These are phyloP conservation scores for Clarkia xantiana DNA, from an alignment of 345 rosid genomes.

Conservation along the genomic window DNA sequence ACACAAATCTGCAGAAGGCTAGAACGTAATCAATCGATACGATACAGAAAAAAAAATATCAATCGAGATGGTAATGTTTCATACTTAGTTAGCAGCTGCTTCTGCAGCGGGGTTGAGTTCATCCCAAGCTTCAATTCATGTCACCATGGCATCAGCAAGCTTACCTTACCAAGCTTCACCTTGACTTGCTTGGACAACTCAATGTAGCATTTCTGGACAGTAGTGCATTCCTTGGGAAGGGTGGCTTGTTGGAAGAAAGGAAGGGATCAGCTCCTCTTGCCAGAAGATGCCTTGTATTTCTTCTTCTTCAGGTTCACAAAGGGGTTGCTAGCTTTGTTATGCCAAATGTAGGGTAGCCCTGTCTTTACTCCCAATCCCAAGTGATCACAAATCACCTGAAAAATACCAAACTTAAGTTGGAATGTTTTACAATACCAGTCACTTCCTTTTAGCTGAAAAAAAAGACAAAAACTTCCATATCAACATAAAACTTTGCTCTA, in stretches of 20 bases:
- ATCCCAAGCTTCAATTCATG: constrained; percentile 94
- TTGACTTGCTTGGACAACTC: constrained; percentile 64
- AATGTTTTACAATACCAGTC: too few relatives aligned
- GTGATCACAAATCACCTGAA: constrained; percentile 75
- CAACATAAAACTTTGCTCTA: too few relatives aligned
- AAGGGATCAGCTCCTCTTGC: constrained; percentile 93
- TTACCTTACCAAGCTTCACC: constrained; percentile 62
- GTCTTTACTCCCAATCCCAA: constrained; percentile 78
- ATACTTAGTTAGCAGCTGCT: background rate
- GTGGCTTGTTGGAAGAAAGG: constrained; percentile 60
- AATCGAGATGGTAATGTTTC: too few relatives aligned
- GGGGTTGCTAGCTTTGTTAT: constrained; percentile 93
- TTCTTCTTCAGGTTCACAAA: constrained; percentile 79
- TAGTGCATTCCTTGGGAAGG: constrained; percentile 64
- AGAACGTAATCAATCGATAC: too few relatives aligned
- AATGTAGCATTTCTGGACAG: constrained; percentile 68
- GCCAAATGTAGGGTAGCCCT: constrained; percentile 69
- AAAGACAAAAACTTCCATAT: too few relatives aligned
- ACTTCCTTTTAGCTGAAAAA: too few relatives aligned
- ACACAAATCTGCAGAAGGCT: too few relatives aligned
- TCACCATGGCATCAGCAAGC: constrained; percentile 80
- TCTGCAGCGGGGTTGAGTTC: constrained; percentile 53
- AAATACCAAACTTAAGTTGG: background rate
- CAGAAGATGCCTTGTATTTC: constrained; percentile 87
- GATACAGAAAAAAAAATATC: too few relatives aligned